Evolutionary conservation across 1,284 basidiomycete species (phyloP).

Genomic region (Irpex sp.): DNA sequence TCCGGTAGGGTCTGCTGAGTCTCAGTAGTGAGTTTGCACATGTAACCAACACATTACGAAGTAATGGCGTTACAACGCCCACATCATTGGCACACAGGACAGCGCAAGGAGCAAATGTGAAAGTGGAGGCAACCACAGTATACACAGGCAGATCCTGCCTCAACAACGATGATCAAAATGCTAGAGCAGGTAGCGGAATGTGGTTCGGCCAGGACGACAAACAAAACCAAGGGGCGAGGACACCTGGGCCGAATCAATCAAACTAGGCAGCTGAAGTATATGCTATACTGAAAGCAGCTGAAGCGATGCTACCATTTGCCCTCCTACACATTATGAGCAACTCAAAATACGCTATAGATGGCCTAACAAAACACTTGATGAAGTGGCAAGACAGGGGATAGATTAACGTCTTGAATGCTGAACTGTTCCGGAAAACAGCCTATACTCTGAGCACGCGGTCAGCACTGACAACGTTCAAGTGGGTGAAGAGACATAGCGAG

Average conservation of each 20-base stretch:
- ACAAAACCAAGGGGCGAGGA: not conserved
- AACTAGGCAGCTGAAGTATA: not conserved
- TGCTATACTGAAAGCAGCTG: not conserved
- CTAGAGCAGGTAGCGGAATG: not conserved
- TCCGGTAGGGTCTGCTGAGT: no score
- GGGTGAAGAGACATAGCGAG: conserved; percentile 27
- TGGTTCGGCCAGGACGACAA: not conserved
- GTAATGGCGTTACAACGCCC: no score
- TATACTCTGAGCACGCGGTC: conserved; percentile 13
- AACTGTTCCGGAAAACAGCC: not conserved
- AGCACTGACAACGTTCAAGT: conserved; percentile 20
- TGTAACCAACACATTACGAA: no score
- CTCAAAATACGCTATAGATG: conserved; percentile 8
- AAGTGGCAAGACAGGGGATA: conserved; percentile 7
- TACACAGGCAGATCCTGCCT: conserved; percentile 27
- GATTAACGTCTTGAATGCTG: not conserved
- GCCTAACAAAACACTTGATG: conserved; percentile 1
- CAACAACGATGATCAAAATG: conserved; percentile 11
- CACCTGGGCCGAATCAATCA: not conserved
- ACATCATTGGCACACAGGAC: not conserved
- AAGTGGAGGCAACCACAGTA: conserved; percentile 16
- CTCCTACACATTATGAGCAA: conserved; percentile 8
- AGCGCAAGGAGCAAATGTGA: not conserved
- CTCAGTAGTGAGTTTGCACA: no score
- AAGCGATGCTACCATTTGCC: not conserved